A percentile compares a stretch with the other conserved stretches of the same genome.
Evolutionary conservation across 192 early-diverging fungal genomes (phyloP).

Genomic region (Mortierella hygrophila): DNA sequence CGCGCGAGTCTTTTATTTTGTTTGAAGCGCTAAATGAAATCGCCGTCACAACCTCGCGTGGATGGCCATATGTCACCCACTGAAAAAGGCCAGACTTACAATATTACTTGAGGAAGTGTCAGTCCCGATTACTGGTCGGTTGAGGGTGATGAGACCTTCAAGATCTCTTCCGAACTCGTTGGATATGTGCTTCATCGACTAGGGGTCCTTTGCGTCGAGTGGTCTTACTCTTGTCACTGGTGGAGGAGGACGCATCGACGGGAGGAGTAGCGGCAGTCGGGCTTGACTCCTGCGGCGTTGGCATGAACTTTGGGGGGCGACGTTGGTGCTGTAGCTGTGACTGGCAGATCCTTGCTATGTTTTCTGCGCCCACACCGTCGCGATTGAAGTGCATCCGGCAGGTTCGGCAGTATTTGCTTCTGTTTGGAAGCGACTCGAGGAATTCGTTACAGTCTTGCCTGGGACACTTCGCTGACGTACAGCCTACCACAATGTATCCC

Average conservation of each 20-base stretch:
- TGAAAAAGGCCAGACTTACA: too few relatives aligned
- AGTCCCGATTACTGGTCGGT: too few relatives aligned
- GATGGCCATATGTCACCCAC: too few relatives aligned
- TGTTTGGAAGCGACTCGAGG: not conserved
- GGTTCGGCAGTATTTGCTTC: not conserved
- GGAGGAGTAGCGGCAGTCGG: too few relatives aligned
- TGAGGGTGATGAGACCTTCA: too few relatives aligned
- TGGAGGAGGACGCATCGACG: not conserved
- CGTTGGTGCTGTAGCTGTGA: not conserved
- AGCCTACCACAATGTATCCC: not conserved
- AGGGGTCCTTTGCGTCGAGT: not conserved
- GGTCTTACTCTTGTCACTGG: too few relatives aligned
- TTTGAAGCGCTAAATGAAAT: constrained; percentile 2
- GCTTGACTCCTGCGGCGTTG: not conserved
- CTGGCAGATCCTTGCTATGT: not conserved
- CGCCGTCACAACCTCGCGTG: constrained; percentile 4
- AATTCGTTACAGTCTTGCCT: not conserved
- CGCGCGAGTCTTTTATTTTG: constrained; percentile 9
- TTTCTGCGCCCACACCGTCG: not conserved
- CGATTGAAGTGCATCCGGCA: not conserved
- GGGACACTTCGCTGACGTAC: not conserved
- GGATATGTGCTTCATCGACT: too few relatives aligned
- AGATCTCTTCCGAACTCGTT: too few relatives aligned
- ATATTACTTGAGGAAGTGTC: too few relatives aligned
- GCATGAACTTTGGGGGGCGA: not conserved